Conservation (phyloP, 495 filamentous ascomycete species). For the Penicillium pancosmium region DNA sequence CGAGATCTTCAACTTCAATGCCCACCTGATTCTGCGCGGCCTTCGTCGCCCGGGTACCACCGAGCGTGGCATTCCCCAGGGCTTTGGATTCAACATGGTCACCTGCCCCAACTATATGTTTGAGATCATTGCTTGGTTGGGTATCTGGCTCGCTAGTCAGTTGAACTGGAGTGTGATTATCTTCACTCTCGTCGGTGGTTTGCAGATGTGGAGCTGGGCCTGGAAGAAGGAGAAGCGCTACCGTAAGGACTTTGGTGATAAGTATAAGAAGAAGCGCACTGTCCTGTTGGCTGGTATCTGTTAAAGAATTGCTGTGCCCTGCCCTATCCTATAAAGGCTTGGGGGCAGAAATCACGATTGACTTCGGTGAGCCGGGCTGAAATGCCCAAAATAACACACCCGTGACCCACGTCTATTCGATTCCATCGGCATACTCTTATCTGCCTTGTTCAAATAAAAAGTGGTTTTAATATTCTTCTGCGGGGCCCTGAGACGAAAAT, state of each 20-base stretch:
- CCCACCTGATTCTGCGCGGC: slow-evolving; percentile 73
- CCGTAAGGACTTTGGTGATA: slow-evolving; percentile 83
- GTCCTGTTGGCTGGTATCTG: slow-evolving; percentile 73
- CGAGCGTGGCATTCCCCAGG: slow-evolving; percentile 82
- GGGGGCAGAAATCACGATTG: not conserved
- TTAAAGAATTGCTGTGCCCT: slow-evolving; percentile 29
- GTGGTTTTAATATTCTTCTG: not conserved
- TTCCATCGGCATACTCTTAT: not conserved
- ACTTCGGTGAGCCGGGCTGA: not conserved
- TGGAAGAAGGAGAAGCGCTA: slow-evolving; percentile 90
- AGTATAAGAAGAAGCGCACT: slow-evolving; percentile 86
- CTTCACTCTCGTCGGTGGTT: slow-evolving; percentile 67
- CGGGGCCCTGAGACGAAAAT: not conserved
- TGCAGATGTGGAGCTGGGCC: slow-evolving; percentile 85
- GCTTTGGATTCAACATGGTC: slow-evolving; percentile 82
- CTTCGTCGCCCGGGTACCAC: slow-evolving; percentile 80
- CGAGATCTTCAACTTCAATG: slow-evolving; percentile 76
- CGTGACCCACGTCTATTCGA: not conserved
- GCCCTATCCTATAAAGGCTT: not conserved
- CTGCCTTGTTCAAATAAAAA: not conserved
- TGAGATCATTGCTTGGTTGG: slow-evolving; percentile 83
- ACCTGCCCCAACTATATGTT: slow-evolving; percentile 99
- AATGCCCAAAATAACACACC: not conserved
- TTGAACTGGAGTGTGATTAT: slow-evolving; percentile 74
- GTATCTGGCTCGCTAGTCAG: slow-evolving; percentile 70